Conservation (phyloP, 2,329 filamentous ascomycete species). For the Zelopaecilomyces penicillatus region DNA sequence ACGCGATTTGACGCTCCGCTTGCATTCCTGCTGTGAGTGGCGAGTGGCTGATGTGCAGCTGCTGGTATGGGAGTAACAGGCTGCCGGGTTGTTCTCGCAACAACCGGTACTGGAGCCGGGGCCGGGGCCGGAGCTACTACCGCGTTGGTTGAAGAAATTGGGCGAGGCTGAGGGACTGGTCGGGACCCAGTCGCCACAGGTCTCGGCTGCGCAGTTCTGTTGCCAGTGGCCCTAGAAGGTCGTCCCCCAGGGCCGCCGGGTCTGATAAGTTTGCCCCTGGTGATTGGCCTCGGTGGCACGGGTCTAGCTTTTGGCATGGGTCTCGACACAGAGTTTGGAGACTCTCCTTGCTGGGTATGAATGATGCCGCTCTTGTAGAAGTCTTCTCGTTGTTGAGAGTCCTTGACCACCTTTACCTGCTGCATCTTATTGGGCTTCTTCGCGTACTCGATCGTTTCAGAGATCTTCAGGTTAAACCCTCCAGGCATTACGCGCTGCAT, state of each 20-base stretch:
- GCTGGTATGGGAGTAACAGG: slow-evolving; percentile 5
- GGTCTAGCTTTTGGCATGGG: slow-evolving; percentile 84
- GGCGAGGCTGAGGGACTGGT: slow-evolving; percentile 24
- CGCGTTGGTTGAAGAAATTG: slow-evolving; percentile 18
- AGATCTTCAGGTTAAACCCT: slow-evolving; percentile 73
- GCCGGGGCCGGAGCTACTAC: slow-evolving; percentile 12
- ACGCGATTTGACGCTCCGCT: slow-evolving; percentile 42
- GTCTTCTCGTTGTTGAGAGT: slow-evolving; percentile 68
- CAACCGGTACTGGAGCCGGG: slow-evolving; percentile 10
- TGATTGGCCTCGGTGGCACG: slow-evolving; percentile 81
- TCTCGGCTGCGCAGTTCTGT: slow-evolving; percentile 36
- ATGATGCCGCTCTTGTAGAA: slow-evolving; percentile 90
- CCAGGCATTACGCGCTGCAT: slow-evolving; percentile 73
- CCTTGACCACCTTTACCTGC: slow-evolving; percentile 81
- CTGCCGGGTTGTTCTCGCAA: slow-evolving; percentile 1
- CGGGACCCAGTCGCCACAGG: slow-evolving; percentile 27
- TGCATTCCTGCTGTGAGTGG: slow-evolving; percentile 47
- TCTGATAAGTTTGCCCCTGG: slow-evolving; percentile 83
- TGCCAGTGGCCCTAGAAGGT: slow-evolving; percentile 60
- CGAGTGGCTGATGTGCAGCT: slow-evolving; percentile 22
- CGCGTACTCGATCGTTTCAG: slow-evolving; percentile 83
- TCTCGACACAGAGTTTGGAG: slow-evolving; percentile 70
- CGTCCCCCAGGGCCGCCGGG: slow-evolving; percentile 79
- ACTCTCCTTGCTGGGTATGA: slow-evolving; percentile 78
- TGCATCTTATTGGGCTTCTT: slow-evolving; percentile 96